Evolutionary conservation across 208 protist species (phyloP).

Genomic region (Trypanosoma platydactyli): DNA sequence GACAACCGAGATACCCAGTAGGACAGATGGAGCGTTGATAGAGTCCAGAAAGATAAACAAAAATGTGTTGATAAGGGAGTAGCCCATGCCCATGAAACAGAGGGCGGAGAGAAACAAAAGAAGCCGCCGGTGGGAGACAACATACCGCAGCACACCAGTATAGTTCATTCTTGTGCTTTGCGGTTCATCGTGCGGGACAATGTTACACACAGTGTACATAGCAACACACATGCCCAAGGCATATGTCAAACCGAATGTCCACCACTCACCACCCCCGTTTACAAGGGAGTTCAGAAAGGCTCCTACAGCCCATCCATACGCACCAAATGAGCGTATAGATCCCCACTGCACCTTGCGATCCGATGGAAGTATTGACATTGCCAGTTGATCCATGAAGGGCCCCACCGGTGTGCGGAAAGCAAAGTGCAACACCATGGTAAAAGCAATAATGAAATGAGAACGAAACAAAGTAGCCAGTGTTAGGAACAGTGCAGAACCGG

Average conservation of each 20-base stretch:
- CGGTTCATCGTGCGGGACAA: constrained; percentile 8
- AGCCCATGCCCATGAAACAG: constrained; percentile 31
- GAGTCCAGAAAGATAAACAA: constrained; percentile 39
- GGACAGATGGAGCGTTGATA: constrained; percentile 20
- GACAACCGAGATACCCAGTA: constrained; percentile 31
- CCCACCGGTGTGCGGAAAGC: constrained; percentile 13
- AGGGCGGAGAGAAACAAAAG: constrained; percentile 19
- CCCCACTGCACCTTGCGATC: constrained; percentile 28
- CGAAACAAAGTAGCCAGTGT: background rate
- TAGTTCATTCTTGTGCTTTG: constrained; percentile 12
- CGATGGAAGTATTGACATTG: constrained; percentile 23
- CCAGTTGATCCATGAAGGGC: constrained; percentile 29
- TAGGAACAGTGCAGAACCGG: constrained; percentile 5
- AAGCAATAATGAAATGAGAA: constrained; percentile 3
- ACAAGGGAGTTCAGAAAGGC: constrained; percentile 2
- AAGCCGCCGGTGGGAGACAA: constrained; percentile 16
- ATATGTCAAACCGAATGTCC: constrained; percentile 3
- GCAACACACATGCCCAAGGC: constrained; percentile 3
- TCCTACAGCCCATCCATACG: constrained; percentile 17
- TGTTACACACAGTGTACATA: background rate
- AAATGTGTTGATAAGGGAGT: constrained; percentile 29
- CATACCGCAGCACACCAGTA: constrained; percentile 22
- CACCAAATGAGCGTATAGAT: constrained; percentile 21
- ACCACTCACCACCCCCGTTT: background rate
- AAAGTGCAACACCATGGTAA: constrained; percentile 28